Evolutionary conservation across 768 basidiomycete genomes (phyloP), one percentile per base, ranked within the genome.

Genomic region (Omphalotus guepiniiformis): DNA sequence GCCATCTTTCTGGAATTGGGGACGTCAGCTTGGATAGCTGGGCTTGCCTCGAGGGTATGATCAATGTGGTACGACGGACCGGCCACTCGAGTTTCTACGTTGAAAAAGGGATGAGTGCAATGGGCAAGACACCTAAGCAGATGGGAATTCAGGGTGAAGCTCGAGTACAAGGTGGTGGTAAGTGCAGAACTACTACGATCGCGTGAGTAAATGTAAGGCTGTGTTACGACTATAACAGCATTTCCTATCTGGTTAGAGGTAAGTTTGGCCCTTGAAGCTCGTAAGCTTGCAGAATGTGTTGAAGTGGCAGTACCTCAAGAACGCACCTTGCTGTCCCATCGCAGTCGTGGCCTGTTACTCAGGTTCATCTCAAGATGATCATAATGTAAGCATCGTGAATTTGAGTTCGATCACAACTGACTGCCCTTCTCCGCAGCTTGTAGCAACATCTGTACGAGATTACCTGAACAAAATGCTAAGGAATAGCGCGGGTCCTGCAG

Each of bases 31-130:
- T 89, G 57, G 88, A 92, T 58, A 86, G 85, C 54, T 92, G 89
- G 89, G 63, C 77, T 25, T 79, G 78, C 57, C 58, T 91, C 36
- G 85, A 91, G 65, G 81, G 83, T 34, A 90, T 91, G 84, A 71
- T 90, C 53, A 79, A 77, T 32, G 83, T 89, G 21, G 88, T 89
- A 38, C 78, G 75, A 55, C 74, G 87, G 50, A 91, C 88, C 15
- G 88, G 89, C 2, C 89, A 91, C 60, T 88, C 87, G 6, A 88
- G 83, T 54, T 91, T 73, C 63, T 92, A 92, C 62, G 85, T 92
- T 7, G 88, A 91, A 60, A 90, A 89, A 59, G 85, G 87, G 5
- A 88, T 88, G 80, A 79, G 77, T 39, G 88, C 88, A 3, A 84
- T 86, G 82, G 84, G 85, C 15, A 88, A 85, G 66, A 82, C 81